Base-by-base conservation (phyloP, 2,329 filamentous ascomycete species). In the Fusarium chlamydosporum region DNA sequence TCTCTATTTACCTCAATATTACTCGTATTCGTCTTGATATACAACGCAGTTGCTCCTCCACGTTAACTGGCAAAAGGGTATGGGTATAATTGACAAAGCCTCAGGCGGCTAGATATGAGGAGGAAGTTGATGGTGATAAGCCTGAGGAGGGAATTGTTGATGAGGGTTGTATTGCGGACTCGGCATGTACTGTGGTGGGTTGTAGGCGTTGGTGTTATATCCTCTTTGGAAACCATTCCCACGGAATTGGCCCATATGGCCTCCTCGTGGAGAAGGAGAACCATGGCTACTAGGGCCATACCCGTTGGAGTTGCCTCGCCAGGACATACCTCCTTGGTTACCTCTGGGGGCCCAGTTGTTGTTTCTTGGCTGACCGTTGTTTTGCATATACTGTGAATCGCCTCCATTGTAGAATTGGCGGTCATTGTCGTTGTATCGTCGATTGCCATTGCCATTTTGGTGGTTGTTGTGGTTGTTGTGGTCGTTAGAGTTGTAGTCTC, bases 241-340 rank as follows among this genome's bases (percentile, higher is more conserved):
- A 8, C 42, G 46, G 35, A 61, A 11, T 54, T 48, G n/a, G 18
- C 52, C 26, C 23, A 23, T 23, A 6, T 23, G 23, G 4, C 23
- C 23, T 4, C 23, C 23, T 23, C 23, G 23, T 23, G 23, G 4
- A 23, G 23, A 6, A 16, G 38, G 23, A 27, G 23, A 27, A 6
- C 46, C 58, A 3, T 61, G 55, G 3, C 18, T 33, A 13, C 48
- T 56, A 3, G 34, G n/a, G 10, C 41, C 43, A 16, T 61, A 45
- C 12, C 61, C 56, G 7, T 60, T 59, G 6, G 52, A 54, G 34
- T 68, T 70, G 23, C 67, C 48, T 61, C 67, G 48, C 67, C 67
- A 70, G 20, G 63, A 15, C 43, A 35, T 54, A 7, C 18, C 31
- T 55, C 18, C 27, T 55, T 46, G 57, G n/a, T 50, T 67, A 10